phyloP scores from a whole-genome alignment of 257 asterid species.

The Nicotiana noctiflora region DNA sequence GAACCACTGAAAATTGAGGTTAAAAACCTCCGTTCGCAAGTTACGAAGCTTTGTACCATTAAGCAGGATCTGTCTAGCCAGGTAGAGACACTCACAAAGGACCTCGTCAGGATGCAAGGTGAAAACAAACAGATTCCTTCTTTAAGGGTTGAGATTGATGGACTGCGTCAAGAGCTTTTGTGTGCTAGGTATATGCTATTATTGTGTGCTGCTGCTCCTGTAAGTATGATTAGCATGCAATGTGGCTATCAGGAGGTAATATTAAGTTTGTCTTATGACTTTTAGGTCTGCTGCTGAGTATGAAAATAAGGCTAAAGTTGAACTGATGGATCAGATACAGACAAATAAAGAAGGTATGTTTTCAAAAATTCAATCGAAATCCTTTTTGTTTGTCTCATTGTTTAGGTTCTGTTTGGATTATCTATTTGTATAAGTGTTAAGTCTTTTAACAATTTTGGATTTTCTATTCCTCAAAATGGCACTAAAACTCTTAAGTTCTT shows the following conservation, averaged over 20 bases:
- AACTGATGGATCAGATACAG: slow-evolving; percentile 72
- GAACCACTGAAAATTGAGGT: slow-evolving; percentile 70
- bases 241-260: neutral
- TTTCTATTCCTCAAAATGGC: neutral
- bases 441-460: neutral
- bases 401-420: neutral
- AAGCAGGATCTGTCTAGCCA: slow-evolving; percentile 60
- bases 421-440: neutral
- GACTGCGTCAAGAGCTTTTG: slow-evolving; percentile 66
- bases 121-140: slow-evolving; percentile 67
- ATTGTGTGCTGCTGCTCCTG: neutral
- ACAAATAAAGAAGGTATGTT: slow-evolving; percentile 6
- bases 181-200: slow-evolving; percentile 55
- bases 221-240: neutral
- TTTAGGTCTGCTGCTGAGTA: slow-evolving; percentile 69
- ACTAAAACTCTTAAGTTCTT: neutral
- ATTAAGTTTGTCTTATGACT: neutral
- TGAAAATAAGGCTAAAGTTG: slow-evolving; percentile 67
- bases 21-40: slow-evolving; percentile 52
- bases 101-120: slow-evolving; percentile 55
- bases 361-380: neutral
- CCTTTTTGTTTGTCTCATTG: neutral
- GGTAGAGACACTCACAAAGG: slow-evolving; percentile 53
- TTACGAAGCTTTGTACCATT: slow-evolving; percentile 47
- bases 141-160: slow-evolving; percentile 66